A percentile compares a stretch with the other conserved stretches of the same genome.
Evolutionary conservation across 2,329 filamentous ascomycete species (phyloP).

Genomic region (Xylariaceae sp.): DNA sequence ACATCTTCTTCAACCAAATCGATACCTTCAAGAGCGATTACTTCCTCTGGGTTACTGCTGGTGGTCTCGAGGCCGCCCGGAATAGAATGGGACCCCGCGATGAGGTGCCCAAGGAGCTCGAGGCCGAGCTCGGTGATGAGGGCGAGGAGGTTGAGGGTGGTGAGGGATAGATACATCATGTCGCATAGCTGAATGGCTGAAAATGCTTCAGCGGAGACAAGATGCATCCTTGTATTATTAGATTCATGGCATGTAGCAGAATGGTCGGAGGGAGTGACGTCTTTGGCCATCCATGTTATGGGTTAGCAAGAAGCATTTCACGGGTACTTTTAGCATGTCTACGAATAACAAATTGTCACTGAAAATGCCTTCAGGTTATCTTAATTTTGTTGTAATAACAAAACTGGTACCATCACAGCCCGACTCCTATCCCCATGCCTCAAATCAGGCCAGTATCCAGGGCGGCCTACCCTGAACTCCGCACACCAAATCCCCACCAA

Average conservation of each 20-base stretch:
- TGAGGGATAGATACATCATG: slow-evolving; percentile 28
- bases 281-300: no score
- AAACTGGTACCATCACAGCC: no score
- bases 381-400: no score
- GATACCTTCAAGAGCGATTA: slow-evolving; percentile 67
- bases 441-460: no score
- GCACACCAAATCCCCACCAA: no score
- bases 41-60: slow-evolving; percentile 70
- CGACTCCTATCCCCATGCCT: no score
- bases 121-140: slow-evolving; percentile 46
- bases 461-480: no score
- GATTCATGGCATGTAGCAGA: neutral
- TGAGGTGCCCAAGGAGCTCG: slow-evolving; percentile 37
- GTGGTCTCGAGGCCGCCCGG: slow-evolving; percentile 58
- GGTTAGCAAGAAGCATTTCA: no score
- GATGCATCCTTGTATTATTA: neutral
- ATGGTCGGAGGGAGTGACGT: neutral
- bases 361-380: no score
- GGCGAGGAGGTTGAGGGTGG: slow-evolving; percentile 46
- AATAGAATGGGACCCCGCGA: slow-evolving; percentile 40
- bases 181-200: neutral
- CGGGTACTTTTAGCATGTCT: no score
- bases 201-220: neutral
- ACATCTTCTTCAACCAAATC: slow-evolving; percentile 73
- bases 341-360: no score